Conservation (phyloP, 768 basidiomycete genomes). For the Melanogaster broomeanus region DNA sequence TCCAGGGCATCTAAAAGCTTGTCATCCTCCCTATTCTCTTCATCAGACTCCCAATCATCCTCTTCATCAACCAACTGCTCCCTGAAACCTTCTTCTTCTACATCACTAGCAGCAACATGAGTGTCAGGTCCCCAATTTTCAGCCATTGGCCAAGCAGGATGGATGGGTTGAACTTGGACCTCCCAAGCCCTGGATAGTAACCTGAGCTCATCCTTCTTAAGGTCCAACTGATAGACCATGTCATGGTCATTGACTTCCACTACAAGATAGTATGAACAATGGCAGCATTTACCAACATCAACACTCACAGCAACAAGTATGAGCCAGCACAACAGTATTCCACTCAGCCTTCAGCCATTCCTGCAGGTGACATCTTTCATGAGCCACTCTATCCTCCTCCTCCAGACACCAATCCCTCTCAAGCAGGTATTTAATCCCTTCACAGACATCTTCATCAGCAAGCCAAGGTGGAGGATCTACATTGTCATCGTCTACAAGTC, state of each 20-base stretch:
- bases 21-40: too few relatives aligned
- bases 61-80: neutral
- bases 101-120: neutral
- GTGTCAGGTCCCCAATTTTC: neutral
- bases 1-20: neutral
- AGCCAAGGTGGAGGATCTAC: too few relatives aligned
- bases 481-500: too few relatives aligned
- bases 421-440: constrained; percentile 8
- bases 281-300: too few relatives aligned
- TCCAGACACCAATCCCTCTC: constrained; percentile 1
- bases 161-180: neutral
- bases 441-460: constrained; percentile 1
- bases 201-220: neutral
- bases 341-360: neutral
- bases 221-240: neutral
- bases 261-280: too few relatives aligned
- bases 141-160: neutral
- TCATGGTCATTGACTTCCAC: neutral
- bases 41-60: neutral
- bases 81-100: neutral
- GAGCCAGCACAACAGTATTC: neutral
- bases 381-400: neutral
- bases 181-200: neutral
- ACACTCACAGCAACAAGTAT: too few relatives aligned
- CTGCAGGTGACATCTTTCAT: constrained; percentile 5